Conservation (phyloP, 306 rosid species). For the Lablab purpureus region DNA sequence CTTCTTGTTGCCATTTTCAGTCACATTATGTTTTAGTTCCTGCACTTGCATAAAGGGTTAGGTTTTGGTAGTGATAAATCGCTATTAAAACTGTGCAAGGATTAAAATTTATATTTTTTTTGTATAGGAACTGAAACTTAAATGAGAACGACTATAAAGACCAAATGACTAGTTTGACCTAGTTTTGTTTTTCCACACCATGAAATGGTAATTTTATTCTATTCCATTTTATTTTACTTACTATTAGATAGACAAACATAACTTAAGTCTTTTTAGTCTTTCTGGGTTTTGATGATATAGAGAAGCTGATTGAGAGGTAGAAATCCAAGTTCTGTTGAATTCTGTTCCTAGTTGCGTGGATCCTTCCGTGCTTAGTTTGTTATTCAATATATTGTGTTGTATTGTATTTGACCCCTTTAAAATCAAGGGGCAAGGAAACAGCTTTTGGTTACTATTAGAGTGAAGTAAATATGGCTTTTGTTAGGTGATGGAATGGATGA, state of each 20-base stretch:
- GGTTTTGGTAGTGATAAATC: no score
- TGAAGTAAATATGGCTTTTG: constrained; percentile 25
- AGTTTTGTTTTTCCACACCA: background rate
- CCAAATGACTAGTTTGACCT: background rate
- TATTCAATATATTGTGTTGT: background rate
- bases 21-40: no score
- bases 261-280: background rate
- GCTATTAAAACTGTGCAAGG: no score
- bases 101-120: no score
- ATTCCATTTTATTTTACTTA: background rate
- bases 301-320: background rate
- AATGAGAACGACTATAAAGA: background rate
- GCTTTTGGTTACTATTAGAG: background rate
- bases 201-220: background rate
- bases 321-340: background rate
- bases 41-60: no score
- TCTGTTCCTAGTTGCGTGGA: background rate
- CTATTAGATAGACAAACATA: background rate
- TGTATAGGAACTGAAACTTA: no score
- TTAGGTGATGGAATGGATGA: constrained; percentile 72
- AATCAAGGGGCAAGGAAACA: background rate
- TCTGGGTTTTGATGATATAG: background rate
- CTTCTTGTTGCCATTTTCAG: no score
- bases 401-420: background rate
- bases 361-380: background rate